Percentiles rank a stretch among this genome's conserved stretches.
phyloP scores from a whole-genome alignment of 768 basidiomycete genomes.

The Phanerochaete sordida region DNA sequence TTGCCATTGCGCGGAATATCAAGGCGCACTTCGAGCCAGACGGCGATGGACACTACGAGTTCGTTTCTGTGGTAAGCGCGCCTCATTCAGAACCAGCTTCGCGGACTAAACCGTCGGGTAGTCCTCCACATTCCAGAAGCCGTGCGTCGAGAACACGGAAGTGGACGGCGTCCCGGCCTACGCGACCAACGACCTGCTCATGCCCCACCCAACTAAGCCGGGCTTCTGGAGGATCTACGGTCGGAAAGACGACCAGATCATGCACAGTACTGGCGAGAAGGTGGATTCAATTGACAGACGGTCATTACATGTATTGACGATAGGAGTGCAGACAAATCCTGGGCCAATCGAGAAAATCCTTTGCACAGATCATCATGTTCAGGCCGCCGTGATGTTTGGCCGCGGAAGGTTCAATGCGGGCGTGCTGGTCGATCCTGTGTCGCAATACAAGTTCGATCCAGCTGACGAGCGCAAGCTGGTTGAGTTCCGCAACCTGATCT shows the following conservation, averaged over 20 bases:
- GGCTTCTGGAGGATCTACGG: conserved; percentile 36
- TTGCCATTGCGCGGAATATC: conserved; percentile 15
- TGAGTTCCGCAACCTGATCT: conserved; percentile 22
- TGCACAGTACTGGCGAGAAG: conserved; percentile 30
- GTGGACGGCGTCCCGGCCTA: conserved; percentile 30
- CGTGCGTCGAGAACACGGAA: conserved; percentile 28
- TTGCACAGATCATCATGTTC: conserved; percentile 25
- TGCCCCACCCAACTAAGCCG: conserved; percentile 36
- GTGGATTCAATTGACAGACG: not conserved
- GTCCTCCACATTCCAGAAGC: conserved; percentile 6
- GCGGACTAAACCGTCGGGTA: not conserved
- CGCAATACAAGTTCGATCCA: conserved; percentile 21
- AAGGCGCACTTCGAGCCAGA: conserved; percentile 15
- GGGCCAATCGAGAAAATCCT: conserved; percentile 36
- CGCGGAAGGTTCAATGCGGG: conserved; percentile 29
- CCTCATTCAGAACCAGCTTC: not conserved
- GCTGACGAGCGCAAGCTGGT: conserved; percentile 19
- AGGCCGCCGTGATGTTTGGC: conserved; percentile 30
- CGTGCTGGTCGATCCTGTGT: conserved; percentile 29
- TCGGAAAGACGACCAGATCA: conserved; percentile 44
- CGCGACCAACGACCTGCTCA: conserved; percentile 37
- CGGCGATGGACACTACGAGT: conserved; percentile 20
- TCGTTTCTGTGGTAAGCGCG: conserved; percentile 20
- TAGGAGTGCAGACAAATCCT: conserved; percentile 24
- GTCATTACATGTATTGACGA: not conserved